Evolutionary conservation across 2,329 filamentous ascomycete species (phyloP), one percentile per base, ranked within the genome.

Genomic region (Paecilomyces niveus): DNA sequence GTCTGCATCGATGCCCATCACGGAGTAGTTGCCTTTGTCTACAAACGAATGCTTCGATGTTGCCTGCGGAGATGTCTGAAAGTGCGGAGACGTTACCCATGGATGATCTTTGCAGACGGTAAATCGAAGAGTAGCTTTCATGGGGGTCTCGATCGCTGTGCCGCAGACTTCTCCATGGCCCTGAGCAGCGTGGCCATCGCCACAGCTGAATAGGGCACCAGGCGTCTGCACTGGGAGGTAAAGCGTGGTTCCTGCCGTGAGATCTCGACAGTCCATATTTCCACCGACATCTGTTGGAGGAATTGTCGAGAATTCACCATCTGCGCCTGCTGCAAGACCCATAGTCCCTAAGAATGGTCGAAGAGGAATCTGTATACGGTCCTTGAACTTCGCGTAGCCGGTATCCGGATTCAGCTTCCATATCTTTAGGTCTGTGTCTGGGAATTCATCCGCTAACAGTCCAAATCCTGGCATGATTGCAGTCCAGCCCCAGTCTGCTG

Each of bases 101-200:
- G 70, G 64, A 62, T 75, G 79, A 54, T 73, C 71, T 65, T 80
- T 81, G 58, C 78, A 72, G 6, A 83, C 69, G 2, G 76, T 78
- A 35, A 84, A 73, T n/a, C 76, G 74, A 33, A 83, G 63, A 0
- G 74, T 76, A 0, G 80, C 81, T 58, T 70, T 75, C 70, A 82
- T 78, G 1, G 79, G 75, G 26, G 80, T 83, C 71, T 83, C 81
- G 62, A 83, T 81, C 6, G 81, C 81, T n/a, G 80, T 81, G 5
- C 81, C 80, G 62, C 80, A 83, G 22, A 83, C 78, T 62, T 83
- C 81, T 3, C 81, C 81, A 59, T 82, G 80, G 2, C 81, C 81
- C 63, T 83, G 81, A 0, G 79, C 80, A 2, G 79, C 80, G 65
- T 83, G 81, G 0, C 80, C 81, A 63, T 84, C 81, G 35, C 81